Percentiles rank a stretch among this genome's conserved stretches.
Conservation (phyloP, 306 rosid genomes). For the Vigna trinervia region DNA sequence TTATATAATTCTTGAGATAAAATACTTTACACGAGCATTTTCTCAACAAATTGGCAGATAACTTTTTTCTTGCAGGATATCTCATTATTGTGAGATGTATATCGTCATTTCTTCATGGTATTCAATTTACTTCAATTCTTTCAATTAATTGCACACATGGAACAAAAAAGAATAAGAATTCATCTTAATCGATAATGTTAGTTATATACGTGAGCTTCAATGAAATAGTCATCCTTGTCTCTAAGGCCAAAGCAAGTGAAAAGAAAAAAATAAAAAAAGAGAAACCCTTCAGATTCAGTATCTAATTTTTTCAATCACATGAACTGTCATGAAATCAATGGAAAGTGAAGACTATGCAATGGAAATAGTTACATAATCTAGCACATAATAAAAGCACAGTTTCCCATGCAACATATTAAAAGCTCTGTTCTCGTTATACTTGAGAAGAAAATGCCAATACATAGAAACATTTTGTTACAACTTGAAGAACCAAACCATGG, state of each 20-base stretch:
- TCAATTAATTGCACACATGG: conserved; percentile 10
- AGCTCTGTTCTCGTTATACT: conserved; percentile 10
- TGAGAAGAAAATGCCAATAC: conserved; percentile 26
- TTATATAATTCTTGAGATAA: neutral
- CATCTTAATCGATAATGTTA: neutral
- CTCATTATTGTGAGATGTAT: neutral
- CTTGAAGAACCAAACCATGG: conserved; percentile 18
- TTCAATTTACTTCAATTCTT: conserved; percentile 7
- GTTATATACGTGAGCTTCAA: neutral
- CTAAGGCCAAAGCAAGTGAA: neutral
- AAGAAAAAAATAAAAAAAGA: neutral
- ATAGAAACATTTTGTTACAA: conserved; percentile 22
- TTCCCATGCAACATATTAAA: conserved; percentile 3
- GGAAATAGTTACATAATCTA: neutral
- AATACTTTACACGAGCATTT: neutral
- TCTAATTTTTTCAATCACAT: neutral
- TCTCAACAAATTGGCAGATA: neutral
- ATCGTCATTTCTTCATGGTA: neutral
- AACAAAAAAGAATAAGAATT: conserved; percentile 18
- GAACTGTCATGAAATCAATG: neutral
- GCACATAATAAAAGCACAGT: conserved; percentile 13
- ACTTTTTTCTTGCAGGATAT: neutral
- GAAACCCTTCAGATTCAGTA: neutral
- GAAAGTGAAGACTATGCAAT: neutral
- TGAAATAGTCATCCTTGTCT: neutral